phyloP scores from a whole-genome alignment of 2,329 filamentous ascomycete species.

The Ascochyta lentis region DNA sequence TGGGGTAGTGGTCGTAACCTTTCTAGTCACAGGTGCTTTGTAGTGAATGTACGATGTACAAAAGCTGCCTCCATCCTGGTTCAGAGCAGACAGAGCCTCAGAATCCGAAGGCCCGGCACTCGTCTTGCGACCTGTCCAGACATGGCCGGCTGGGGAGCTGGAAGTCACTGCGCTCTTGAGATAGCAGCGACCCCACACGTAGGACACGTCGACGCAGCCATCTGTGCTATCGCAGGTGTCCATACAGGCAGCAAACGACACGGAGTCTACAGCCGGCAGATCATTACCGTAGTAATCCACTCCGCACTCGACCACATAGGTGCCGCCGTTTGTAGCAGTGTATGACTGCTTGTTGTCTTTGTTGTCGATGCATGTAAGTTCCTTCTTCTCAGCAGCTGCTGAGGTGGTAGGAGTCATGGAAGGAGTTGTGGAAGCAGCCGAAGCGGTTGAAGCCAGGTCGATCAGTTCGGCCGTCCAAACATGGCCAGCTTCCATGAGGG shows the following conservation, averaged over 20 bases:
- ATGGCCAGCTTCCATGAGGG: background rate
- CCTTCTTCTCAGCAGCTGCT: background rate
- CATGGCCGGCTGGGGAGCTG: background rate
- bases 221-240: background rate
- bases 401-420: background rate
- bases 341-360: background rate
- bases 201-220: slow-evolving; percentile 1
- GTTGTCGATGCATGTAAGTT: background rate
- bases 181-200: slow-evolving; percentile 3
- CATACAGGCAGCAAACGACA: background rate
- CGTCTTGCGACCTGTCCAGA: slow-evolving; percentile 2
- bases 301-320: slow-evolving; percentile 2
- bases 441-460: background rate
- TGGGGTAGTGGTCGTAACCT: background rate
- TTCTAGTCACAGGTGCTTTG: background rate
- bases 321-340: background rate
- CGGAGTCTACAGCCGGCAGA: background rate
- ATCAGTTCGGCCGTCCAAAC: slow-evolving; percentile 3
- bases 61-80: background rate
- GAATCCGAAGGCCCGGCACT: background rate
- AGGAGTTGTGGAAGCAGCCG: background rate
- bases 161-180: background rate
- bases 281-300: background rate
- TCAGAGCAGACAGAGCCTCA: background rate
- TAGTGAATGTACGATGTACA: slow-evolving; percentile 2